Conservation (phyloP, 108 stramenopile species). For the Chaetoceros tenuissimus region DNA sequence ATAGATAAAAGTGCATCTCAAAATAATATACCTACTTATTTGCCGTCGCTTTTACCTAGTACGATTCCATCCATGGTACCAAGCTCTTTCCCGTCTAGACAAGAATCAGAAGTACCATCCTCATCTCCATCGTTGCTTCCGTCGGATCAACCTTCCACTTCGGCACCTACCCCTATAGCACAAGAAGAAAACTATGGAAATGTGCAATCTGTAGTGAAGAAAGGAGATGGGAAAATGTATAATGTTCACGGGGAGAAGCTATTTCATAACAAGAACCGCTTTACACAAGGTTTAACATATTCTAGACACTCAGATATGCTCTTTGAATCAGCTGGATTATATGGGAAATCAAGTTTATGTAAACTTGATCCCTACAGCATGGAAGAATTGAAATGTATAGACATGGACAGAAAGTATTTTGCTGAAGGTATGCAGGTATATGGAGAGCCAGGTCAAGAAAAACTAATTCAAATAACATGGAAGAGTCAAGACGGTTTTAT, state of each 20-base stretch:
- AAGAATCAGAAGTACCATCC: too few species aligned
- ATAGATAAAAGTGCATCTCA: too few species aligned
- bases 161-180: too few species aligned
- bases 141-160: too few species aligned
- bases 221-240: background rate
- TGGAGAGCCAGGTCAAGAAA: constrained; percentile 24
- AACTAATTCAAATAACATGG: constrained; percentile 70
- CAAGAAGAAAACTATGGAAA: too few species aligned
- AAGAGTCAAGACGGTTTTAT: constrained; percentile 56
- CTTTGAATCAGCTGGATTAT: constrained; percentile 65
- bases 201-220: background rate
- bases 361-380: constrained; percentile 56
- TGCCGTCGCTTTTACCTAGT: too few species aligned
- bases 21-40: too few species aligned
- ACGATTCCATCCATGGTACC: too few species aligned
- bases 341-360: constrained; percentile 51
- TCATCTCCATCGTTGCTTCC: too few species aligned
- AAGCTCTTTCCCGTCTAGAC: too few species aligned
- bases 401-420: constrained; percentile 45
- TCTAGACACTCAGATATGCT: constrained; percentile 8
- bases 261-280: background rate
- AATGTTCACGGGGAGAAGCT: background rate
- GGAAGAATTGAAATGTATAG: constrained; percentile 31
- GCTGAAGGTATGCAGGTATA: constrained; percentile 69
- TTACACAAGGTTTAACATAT: background rate